Conservation (phyloP, 768 basidiomycete genomes). For the Boletus patriciae region DNA sequence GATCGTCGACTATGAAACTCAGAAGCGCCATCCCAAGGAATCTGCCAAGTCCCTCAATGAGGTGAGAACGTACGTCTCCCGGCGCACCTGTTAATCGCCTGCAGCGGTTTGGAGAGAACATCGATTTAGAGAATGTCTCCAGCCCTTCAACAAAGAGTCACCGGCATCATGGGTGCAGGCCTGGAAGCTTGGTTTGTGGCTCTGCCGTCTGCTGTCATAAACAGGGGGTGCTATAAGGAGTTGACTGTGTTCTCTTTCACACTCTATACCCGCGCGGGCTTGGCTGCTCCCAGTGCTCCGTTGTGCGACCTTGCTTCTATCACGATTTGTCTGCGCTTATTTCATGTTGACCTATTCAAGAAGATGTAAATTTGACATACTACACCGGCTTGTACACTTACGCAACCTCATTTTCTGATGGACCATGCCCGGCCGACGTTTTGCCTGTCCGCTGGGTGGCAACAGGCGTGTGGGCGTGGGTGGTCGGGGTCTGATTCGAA, state of each 20-base stretch:
- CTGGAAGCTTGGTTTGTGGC: background rate
- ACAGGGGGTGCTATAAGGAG: background rate
- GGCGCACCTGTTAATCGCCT: background rate
- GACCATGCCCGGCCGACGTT: background rate
- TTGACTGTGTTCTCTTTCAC: background rate
- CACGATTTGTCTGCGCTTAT: background rate
- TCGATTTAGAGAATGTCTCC: conserved; percentile 6
- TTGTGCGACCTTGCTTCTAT: background rate
- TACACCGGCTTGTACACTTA: conserved; percentile 10
- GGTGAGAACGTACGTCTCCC: conserved; percentile 32
- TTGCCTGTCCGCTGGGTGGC: background rate
- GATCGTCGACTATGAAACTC: conserved; percentile 70
- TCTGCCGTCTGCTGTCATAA: background rate
- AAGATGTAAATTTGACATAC: conserved; percentile 4
- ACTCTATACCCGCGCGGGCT: background rate
- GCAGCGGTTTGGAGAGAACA: conserved; percentile 35
- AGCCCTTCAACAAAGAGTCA: background rate
- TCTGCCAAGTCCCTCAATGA: conserved; percentile 57
- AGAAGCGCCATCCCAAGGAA: conserved; percentile 63
- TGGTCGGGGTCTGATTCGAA: conserved; percentile 26
- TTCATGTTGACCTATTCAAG: background rate
- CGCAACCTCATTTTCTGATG: background rate
- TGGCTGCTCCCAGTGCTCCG: background rate
- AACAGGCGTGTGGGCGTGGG: conserved; percentile 7
- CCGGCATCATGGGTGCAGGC: background rate